Percentiles rank a stretch among this genome's conserved stretches.
Conservation (phyloP, 2,329 filamentous ascomycete species). For the Periglandula ipomoeae region DNA sequence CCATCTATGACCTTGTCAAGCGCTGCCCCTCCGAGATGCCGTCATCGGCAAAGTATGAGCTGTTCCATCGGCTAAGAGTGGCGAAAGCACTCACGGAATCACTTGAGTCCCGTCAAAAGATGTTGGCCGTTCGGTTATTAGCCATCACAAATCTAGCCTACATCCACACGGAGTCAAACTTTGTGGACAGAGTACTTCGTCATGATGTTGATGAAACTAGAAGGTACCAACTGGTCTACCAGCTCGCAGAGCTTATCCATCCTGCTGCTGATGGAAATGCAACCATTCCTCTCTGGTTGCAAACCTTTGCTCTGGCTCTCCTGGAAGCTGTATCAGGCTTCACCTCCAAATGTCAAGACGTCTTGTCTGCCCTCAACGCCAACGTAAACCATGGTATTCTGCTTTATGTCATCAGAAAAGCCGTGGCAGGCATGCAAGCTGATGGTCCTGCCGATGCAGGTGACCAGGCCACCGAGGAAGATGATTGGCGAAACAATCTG, state of each 20-base stretch:
- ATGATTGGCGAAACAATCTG: conserved; percentile 84
- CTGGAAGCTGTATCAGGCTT: conserved; percentile 81
- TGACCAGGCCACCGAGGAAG: conserved; percentile 55
- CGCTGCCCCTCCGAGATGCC: conserved; percentile 57
- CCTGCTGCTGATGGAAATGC: conserved; percentile 62
- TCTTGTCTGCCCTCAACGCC: conserved; percentile 83
- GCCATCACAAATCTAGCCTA: conserved; percentile 88
- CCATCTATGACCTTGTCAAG: conserved; percentile 48
- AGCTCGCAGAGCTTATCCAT: conserved; percentile 85
- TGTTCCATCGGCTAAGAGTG: conserved; percentile 72
- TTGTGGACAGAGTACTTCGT: conserved; percentile 76
- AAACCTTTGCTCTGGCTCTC: conserved; percentile 71
- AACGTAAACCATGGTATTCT: conserved; percentile 95
- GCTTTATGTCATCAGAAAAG: conserved; percentile 85
- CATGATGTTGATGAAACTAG: conserved; percentile 86
- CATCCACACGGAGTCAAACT: conserved; percentile 73
- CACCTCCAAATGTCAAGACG: conserved; percentile 66
- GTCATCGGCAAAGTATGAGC: conserved; percentile 66
- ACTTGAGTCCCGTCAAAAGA: conserved; percentile 57
- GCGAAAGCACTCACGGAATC: conserved; percentile 70
- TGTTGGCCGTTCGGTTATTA: conserved; percentile 72
- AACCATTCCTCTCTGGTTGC: conserved; percentile 63
- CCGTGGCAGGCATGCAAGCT: conserved; percentile 68
- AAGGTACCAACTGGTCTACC: conserved; percentile 80
- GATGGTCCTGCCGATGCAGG: conserved; percentile 44